Evolutionary conservation across 202 grass and related monocot species (phyloP).

Genomic region (Dendrocalamus latiflorus): DNA sequence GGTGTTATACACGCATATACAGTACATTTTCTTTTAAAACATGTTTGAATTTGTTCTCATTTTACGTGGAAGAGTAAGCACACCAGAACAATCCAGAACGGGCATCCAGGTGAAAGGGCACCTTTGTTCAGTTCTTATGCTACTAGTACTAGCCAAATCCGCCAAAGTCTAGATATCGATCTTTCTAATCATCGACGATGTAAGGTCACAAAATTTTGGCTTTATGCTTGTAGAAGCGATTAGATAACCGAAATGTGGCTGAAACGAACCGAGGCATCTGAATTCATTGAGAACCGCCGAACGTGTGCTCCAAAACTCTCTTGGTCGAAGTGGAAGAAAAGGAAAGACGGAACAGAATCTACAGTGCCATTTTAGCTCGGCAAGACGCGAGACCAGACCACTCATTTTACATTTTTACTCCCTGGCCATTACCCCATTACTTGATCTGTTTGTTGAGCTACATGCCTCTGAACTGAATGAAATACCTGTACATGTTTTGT

Average conservation of each 20-base stretch:
- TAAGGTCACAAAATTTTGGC: not conserved
- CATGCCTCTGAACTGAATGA: not conserved
- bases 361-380: not conserved
- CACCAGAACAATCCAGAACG: not conserved
- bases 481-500: not conserved
- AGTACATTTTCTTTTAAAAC: not conserved
- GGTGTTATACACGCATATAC: not conserved
- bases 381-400: not conserved
- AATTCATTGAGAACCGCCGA: not conserved
- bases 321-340: not conserved
- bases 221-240: not conserved
- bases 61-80: not conserved
- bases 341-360: not conserved
- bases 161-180: not conserved
- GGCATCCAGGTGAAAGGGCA: not conserved
- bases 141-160: not conserved
- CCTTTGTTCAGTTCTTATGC: not conserved
- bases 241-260: constrained; percentile 3
- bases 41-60: not conserved
- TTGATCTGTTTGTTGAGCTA: not conserved
- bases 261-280: not conserved
- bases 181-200: not conserved
- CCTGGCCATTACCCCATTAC: not conserved
- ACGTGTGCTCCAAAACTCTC: not conserved
- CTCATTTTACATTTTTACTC: not conserved